Evolutionary conservation across 768 basidiomycete genomes (phyloP), one percentile per base, ranked within the genome.

Genomic region (Tulasnella calospora): DNA sequence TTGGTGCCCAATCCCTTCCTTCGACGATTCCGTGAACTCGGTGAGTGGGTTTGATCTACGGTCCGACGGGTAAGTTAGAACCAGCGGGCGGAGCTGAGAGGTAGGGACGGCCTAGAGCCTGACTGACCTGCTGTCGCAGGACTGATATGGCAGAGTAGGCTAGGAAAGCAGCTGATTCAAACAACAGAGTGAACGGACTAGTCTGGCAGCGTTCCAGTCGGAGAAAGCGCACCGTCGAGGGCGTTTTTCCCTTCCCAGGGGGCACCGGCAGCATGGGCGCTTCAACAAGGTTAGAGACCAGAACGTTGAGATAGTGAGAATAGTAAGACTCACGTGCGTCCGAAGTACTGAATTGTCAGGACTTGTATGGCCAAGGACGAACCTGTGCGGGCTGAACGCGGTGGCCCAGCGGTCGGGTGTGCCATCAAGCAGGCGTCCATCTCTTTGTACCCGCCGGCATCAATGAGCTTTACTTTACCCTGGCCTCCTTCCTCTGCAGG

Each of bases 241-340:
- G 94, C 94, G 82, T 96, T 96, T 57, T 88, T 88, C 33, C 92
- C 94, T 83, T 96, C 93, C 92, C 94, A 95, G 4, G 94, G 94
- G 15, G 92, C 89, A 44, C 87, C 88, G n/a, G 90, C 91, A 21
- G 93, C 93, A 81, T 94, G 93, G 7, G 93, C 92, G 69, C 92
- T 94, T 77, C 0, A n/a, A 33, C 13, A 55, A 73, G 51, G 41
- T 27, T 46, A 73, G 15, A 46, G 55, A 69, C n/a, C 46, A n/a
- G 19, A 13, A 71, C 3, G 21, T 12, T n/a, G 30, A 35, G 13
- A 33, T n/a, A 44, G 13, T 23, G 7, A 5, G 23, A 0, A 9
- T 6, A 33, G 75, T 36, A 72, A 30, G 30, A 85, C 89, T 79
- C 81, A 92, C 93, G 92, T 92, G 81, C 92, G 92, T 4, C 94